These are phyloP conservation scores for Stylosanthes scabra DNA, from an alignment of 331 rosid species.

Conservation along the genomic window DNA sequence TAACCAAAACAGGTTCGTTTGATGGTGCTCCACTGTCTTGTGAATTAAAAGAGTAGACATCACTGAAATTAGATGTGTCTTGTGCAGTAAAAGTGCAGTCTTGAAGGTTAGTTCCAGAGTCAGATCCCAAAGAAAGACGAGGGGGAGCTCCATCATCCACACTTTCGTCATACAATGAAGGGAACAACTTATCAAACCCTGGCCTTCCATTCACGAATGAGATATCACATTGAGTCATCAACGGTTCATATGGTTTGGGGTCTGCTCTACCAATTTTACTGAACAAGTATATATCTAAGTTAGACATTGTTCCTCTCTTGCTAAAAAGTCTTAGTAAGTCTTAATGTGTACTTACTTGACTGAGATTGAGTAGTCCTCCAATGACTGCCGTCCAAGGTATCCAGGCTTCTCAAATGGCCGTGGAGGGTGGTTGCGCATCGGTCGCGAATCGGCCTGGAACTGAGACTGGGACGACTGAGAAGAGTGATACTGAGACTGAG, in stretches of 20 bases:
- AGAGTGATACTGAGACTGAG: not conserved
- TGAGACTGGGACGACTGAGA: constrained; percentile 29
- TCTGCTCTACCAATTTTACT: constrained; percentile 43
- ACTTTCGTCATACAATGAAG: constrained; percentile 45
- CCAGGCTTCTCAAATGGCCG: constrained; percentile 42
- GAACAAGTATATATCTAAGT: constrained; percentile 43
- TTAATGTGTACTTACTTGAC: constrained; percentile 51
- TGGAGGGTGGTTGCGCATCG: constrained; percentile 31
- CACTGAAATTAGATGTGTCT: not conserved
- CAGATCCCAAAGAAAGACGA: constrained; percentile 55
- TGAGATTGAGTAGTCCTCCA: constrained; percentile 25
- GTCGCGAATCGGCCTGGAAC: not conserved
- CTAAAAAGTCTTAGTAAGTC: not conserved
- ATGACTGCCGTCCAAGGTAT: not conserved
- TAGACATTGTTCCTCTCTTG: constrained; percentile 13
- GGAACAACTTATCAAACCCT: constrained; percentile 53
- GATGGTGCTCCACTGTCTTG: constrained; percentile 49
- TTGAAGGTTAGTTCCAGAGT: constrained; percentile 29
- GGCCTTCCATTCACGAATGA: constrained; percentile 77
- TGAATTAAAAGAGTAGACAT: constrained; percentile 45
- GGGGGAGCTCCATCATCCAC: constrained; percentile 42
- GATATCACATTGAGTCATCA: constrained; percentile 54
- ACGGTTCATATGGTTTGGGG: constrained; percentile 50
- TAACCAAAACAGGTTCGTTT: constrained; percentile 46
- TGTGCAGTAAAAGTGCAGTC: no score